Base-by-base conservation (phyloP, 164 flowering plant species). In the Vitis riparia region DNA sequence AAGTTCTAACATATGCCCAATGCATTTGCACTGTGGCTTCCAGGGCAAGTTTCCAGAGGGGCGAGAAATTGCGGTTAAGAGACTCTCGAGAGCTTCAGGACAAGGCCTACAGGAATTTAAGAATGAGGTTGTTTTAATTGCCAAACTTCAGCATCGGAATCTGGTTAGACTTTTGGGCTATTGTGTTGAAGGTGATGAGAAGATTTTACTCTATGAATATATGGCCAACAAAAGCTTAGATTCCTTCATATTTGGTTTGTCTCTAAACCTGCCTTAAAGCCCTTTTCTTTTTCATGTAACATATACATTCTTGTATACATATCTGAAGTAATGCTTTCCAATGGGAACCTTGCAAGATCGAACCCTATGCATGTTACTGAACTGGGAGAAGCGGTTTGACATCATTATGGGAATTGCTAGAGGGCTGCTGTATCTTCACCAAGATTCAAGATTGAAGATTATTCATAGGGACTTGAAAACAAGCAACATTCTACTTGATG, bases 381-480 rank as follows among this genome's bases (percentile, higher is more conserved):
- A 29, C n/a, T 66, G 69, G 68, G 13, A 30, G 49, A 53, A 9
- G 27, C n/a, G 60, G 11, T 30, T 66, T 8, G 16, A 66, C 23
- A 66, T 66, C 37, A 66, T 66, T 55, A 2, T 53, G 7, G 69
- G 69, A 30, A 55, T 66, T 32, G 62, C 62, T 12, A 32, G 70
- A 16, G 70, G 70, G 32, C 59, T 67, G 12, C 70, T 67, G 3
- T 67, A 67, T 19, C 70, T 67, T 56, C 70, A 67, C 19, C 68
- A 30, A 53, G 68, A 66, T 30, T 66, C 68, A 2, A 66, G 68
- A 11, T 29, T 66, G 47, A 51, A 48, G 27, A 66, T 66, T 2
- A 66, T 66, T 13, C 68, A 66, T 29, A 23, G 68, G n/a, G 68
- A 66, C 32, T 29, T 66, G 58, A 66, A 66, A 30, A 30, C 68